These are phyloP conservation scores for Elsinoe arachidis DNA, from an alignment of 2,329 filamentous ascomycete species.

Conservation along the genomic window DNA sequence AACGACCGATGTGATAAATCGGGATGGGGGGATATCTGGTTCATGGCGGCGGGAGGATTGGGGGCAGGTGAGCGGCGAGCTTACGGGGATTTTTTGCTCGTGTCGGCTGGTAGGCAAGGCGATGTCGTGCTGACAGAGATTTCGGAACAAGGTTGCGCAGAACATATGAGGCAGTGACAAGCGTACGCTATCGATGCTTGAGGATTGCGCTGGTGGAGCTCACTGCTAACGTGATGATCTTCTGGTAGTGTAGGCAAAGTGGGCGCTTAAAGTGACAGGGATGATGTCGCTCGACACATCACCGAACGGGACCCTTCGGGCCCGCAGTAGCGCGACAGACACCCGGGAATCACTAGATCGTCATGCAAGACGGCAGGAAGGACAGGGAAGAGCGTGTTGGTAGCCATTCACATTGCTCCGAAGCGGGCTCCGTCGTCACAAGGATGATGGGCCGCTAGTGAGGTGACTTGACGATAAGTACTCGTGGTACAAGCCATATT, in stretches of 20 bases:
- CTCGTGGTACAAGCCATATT: background rate
- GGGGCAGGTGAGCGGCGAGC: too few relatives aligned
- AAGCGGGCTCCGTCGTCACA: background rate
- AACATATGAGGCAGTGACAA: too few relatives aligned
- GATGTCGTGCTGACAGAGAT: too few relatives aligned
- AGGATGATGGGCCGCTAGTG: background rate
- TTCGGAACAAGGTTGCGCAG: too few relatives aligned
- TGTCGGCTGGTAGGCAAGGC: too few relatives aligned
- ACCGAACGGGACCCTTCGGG: background rate
- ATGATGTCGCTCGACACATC: background rate
- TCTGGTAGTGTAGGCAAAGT: background rate
- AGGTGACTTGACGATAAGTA: background rate
- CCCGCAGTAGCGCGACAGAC: background rate
- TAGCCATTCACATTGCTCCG: background rate
- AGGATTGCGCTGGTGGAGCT: too few relatives aligned
- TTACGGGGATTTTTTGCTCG: too few relatives aligned
- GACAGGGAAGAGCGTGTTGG: background rate
- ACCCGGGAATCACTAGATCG: background rate
- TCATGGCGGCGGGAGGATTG: too few relatives aligned
- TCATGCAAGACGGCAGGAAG: conserved; percentile 2
- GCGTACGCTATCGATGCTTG: too few relatives aligned
- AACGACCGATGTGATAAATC: too few relatives aligned
- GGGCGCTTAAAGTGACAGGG: background rate
- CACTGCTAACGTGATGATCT: too few relatives aligned
- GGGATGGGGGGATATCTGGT: too few relatives aligned